Evolutionary conservation across 2,329 filamentous ascomycete genomes (phyloP).

Genomic region (Colletotrichum theobromicola): DNA sequence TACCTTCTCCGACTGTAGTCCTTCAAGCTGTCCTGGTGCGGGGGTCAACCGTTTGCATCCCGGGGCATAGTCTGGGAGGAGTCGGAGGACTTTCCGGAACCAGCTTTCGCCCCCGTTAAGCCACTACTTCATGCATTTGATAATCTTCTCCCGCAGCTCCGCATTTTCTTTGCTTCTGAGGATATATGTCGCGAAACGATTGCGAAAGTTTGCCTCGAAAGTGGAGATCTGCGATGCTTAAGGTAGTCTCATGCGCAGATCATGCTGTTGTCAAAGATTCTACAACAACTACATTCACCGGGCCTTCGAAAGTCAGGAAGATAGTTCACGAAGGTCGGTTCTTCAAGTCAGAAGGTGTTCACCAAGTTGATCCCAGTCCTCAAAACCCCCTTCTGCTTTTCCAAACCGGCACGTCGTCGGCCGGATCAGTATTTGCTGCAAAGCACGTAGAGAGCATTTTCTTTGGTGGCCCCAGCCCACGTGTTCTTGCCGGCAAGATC

Average conservation of each 20-base stretch:
- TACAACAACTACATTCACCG: neutral
- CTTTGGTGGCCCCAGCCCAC: constrained; percentile 23
- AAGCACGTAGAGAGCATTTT: constrained; percentile 28
- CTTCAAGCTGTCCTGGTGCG: neutral
- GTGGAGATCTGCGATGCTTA: neutral
- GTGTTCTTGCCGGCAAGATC: neutral
- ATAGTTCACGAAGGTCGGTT: constrained; percentile 13
- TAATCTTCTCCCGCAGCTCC: neutral
- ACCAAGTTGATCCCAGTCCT: neutral
- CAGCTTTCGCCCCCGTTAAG: neutral
- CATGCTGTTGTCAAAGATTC: constrained; percentile 9
- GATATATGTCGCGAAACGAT: neutral
- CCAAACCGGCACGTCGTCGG: constrained; percentile 26
- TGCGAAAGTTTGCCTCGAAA: neutral
- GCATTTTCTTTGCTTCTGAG: neutral
- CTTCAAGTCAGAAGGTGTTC: neutral
- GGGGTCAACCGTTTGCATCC: neutral
- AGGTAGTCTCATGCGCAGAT: constrained; percentile 5
- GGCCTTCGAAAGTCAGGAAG: constrained; percentile 8
- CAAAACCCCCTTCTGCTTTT: constrained; percentile 25
- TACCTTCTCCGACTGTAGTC: neutral
- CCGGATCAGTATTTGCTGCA: constrained; percentile 25
- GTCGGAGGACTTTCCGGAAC: neutral
- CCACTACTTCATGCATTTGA: neutral
- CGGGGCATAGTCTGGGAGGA: neutral